Evolutionary conservation across 805 yeast species (phyloP).

Genomic region (Lipomyces sp.): DNA sequence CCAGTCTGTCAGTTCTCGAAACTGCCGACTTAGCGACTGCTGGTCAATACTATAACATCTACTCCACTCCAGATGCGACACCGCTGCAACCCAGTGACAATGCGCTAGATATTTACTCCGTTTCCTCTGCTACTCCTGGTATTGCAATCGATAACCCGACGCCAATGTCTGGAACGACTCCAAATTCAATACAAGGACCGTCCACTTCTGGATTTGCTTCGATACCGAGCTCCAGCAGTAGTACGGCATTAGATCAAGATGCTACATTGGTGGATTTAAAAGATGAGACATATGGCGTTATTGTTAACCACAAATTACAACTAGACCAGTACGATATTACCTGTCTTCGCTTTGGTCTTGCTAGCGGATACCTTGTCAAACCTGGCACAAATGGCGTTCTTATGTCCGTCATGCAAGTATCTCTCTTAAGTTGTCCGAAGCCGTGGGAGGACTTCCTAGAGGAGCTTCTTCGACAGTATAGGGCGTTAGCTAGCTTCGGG

Average conservation of each 20-base stretch:
- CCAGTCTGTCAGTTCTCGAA: constrained; percentile 20
- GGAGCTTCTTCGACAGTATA: constrained; percentile 38
- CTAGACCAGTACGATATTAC: constrained; percentile 14
- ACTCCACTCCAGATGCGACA: constrained; percentile 15
- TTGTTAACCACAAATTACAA: constrained; percentile 25
- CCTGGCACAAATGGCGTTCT: constrained; percentile 14
- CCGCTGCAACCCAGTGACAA: constrained; percentile 26
- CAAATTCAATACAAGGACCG: too few species aligned
- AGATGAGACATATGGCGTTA: constrained; percentile 36
- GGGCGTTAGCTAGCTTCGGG: constrained; percentile 39
- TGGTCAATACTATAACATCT: constrained; percentile 7
- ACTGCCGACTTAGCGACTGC: constrained; percentile 13
- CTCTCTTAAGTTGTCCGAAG: constrained; percentile 32
- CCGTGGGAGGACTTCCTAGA: constrained; percentile 31
- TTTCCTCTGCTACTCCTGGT: constrained; percentile 8
- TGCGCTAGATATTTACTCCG: constrained; percentile 33
- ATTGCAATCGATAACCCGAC: constrained; percentile 10
- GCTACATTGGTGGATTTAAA: constrained; percentile 34
- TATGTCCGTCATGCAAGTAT: constrained; percentile 29
- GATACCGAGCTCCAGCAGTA: too few species aligned
- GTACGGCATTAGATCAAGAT: constrained; percentile 24
- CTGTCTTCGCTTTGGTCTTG: constrained; percentile 20
- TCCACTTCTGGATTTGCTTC: too few species aligned
- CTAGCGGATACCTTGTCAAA: constrained; percentile 25
- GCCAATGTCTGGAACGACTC: constrained; percentile 21